Percentiles rank a stretch among this genome's conserved stretches.
These are phyloP conservation scores for Podaxis mareebaensis DNA, from an alignment of 768 basidiomycete species.

Conservation along the genomic window DNA sequence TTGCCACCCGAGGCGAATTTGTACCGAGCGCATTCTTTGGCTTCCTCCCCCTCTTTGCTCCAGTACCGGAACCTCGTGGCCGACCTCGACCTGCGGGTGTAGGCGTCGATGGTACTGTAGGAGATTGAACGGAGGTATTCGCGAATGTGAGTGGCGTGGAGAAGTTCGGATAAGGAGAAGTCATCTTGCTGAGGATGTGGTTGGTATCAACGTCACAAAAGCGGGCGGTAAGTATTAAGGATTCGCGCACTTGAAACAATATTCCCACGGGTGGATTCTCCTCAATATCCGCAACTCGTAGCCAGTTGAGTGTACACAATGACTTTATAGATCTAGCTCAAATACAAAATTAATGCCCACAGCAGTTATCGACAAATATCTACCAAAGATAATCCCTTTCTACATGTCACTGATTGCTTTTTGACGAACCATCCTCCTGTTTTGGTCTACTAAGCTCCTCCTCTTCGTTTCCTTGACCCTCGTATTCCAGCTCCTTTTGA, in stretches of 20 bases:
- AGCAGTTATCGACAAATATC: too few species aligned
- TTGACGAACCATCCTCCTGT: background rate
- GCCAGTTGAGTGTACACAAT: too few species aligned
- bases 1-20: constrained; percentile 30
- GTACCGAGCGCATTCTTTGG: constrained; percentile 39
- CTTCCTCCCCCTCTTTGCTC: constrained; percentile 50
- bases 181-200: constrained; percentile 1
- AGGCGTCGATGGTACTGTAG: constrained; percentile 22
- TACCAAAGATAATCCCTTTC: background rate
- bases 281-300: background rate
- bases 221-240: background rate
- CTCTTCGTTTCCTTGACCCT: background rate
- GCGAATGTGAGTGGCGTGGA: constrained; percentile 10
- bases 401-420: background rate
- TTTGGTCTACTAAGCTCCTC: background rate
- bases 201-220: too few species aligned
- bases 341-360: background rate
- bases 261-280: background rate
- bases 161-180: constrained; percentile 12
- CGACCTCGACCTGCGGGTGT: constrained; percentile 33
- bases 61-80: constrained; percentile 31
- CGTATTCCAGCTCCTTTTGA: background rate
- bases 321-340: background rate
- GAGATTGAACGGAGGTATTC: constrained; percentile 1
- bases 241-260: background rate